phyloP scores from a whole-genome alignment of 768 basidiomycete genomes.

The Kwoniella shandongensis region DNA sequence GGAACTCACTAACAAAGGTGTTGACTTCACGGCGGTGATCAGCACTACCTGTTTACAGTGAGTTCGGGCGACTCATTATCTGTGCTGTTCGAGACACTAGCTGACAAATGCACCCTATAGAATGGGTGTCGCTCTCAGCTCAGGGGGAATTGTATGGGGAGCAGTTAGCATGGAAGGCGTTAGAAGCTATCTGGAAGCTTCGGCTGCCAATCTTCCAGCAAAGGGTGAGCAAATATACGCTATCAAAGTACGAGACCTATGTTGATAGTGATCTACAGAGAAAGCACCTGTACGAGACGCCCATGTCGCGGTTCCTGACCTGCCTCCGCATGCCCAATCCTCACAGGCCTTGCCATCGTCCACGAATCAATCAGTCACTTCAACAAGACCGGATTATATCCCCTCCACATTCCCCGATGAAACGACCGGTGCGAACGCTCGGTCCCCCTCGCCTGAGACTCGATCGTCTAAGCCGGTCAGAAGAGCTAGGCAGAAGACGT shows the following conservation, averaged over 20 bases:
- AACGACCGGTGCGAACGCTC: neutral
- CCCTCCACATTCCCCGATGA: slow-evolving; percentile 46
- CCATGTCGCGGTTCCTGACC: slow-evolving; percentile 1
- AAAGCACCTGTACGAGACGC: slow-evolving; percentile 1
- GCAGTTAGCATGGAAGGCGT: slow-evolving; percentile 22
- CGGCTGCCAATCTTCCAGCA: slow-evolving; percentile 8
- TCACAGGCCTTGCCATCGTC: neutral
- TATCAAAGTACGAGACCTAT: neutral
- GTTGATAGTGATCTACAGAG: neutral
- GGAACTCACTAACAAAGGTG: slow-evolving; percentile 14
- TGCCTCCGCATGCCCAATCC: slow-evolving; percentile 1
- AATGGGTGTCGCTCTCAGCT: slow-evolving; percentile 17
- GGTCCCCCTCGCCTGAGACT: neutral
- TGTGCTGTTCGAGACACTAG: neutral
- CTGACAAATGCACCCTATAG: slow-evolving; percentile 12
- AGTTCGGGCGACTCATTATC: slow-evolving; percentile 17
- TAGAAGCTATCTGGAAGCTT: slow-evolving; percentile 20
- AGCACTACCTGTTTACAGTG: slow-evolving; percentile 26
- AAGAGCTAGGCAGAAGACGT: slow-evolving; percentile 2
- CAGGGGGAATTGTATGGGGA: slow-evolving; percentile 35
- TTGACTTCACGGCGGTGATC: slow-evolving; percentile 22
- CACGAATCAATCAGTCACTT: neutral
- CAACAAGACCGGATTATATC: slow-evolving; percentile 19
- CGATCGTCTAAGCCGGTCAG: slow-evolving; percentile 1
- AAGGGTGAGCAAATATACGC: neutral